Conservation (phyloP, 2,329 filamentous ascomycete genomes). For the Diplocarpon rosae region DNA sequence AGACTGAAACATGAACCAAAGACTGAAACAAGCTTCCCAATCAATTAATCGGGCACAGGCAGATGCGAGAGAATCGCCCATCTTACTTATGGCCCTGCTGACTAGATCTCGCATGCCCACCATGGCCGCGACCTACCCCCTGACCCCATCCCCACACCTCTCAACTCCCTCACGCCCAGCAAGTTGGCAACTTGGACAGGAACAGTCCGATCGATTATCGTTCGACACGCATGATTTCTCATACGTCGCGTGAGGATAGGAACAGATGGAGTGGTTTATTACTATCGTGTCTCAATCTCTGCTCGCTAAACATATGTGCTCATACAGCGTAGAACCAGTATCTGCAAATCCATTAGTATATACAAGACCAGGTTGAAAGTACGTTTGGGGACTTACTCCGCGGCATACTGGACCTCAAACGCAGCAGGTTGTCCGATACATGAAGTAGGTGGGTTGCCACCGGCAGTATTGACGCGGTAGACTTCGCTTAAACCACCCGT, state of each 20-base stretch:
- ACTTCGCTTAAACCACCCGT: slow-evolving; percentile 60
- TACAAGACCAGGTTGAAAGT: neutral
- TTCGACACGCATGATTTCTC: neutral
- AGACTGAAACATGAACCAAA: neutral
- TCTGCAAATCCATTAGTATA: slow-evolving; percentile 12
- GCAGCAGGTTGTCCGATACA: slow-evolving; percentile 52
- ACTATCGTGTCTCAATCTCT: neutral
- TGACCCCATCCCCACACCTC: neutral
- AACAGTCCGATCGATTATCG: slow-evolving; percentile 1
- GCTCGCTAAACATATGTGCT: neutral
- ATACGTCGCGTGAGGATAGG: neutral
- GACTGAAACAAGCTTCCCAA: neutral
- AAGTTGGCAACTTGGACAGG: neutral
- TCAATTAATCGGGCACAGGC: neutral
- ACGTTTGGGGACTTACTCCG: slow-evolving; percentile 58
- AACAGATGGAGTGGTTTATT: slow-evolving; percentile 2
- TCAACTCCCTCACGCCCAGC: neutral
- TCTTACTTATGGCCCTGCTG: slow-evolving; percentile 2
- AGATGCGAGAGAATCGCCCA: neutral
- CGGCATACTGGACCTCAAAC: slow-evolving; percentile 71
- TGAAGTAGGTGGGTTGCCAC: slow-evolving; percentile 62
- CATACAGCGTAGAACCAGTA: slow-evolving; percentile 24
- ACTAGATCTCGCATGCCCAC: neutral
- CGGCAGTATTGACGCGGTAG: slow-evolving; percentile 76
- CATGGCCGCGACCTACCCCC: neutral